These are phyloP conservation scores for Cydonia oblonga DNA, from an alignment of 331 rosid species.

Conservation along the genomic window DNA sequence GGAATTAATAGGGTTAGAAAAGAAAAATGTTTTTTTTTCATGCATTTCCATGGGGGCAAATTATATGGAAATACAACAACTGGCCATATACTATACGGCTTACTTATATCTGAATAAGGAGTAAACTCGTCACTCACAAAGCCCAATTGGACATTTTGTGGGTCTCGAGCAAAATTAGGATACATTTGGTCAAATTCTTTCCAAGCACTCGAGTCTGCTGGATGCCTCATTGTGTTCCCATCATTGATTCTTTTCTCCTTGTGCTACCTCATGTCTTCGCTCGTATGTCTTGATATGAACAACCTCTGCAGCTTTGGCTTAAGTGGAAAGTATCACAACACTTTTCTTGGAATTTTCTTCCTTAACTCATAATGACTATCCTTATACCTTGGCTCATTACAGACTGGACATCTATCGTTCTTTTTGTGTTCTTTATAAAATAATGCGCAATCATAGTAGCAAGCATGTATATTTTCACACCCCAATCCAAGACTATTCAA, in stretches of 20 bases:
- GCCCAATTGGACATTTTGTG: not conserved
- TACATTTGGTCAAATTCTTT: not conserved
- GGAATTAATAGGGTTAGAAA: not conserved
- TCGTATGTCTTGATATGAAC: not conserved
- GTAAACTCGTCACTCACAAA: not conserved
- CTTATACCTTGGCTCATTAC: not conserved
- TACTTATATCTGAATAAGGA: not conserved
- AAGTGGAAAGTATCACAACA: not conserved
- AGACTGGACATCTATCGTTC: not conserved
- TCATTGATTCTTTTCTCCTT: not conserved
- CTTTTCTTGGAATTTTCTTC: not conserved
- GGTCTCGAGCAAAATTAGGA: not conserved
- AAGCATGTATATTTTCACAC: not conserved
- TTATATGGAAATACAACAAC: not conserved
- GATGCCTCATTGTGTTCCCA: not conserved
- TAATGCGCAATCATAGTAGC: not conserved
- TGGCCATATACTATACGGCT: not conserved
- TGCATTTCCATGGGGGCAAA: not conserved
- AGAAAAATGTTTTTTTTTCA: not conserved
- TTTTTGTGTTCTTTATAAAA: not conserved
- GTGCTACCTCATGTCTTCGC: too few relatives aligned
- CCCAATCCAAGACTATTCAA: not conserved
- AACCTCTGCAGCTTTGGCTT: not conserved
- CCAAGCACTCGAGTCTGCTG: not conserved
- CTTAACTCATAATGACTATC: too few relatives aligned